Conservation (phyloP, 1,284 basidiomycete genomes). For the Irpex sp. region DNA sequence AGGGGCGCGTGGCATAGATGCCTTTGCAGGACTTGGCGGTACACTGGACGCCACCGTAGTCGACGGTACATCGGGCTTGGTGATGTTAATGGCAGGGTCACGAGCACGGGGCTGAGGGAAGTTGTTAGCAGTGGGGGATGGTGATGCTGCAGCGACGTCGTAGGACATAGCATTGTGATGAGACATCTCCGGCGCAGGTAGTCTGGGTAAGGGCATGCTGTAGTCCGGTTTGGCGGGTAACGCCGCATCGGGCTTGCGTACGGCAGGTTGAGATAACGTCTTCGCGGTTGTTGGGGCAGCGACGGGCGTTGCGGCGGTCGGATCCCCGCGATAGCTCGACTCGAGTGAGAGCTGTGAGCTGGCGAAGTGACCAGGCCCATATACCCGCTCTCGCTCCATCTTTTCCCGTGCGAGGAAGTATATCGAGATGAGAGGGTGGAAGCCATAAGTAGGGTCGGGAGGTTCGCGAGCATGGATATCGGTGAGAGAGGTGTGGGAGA, state of each 20-base stretch:
- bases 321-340: constrained; percentile 19
- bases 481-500: constrained; percentile 39
- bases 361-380: constrained; percentile 91
- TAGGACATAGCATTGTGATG: constrained; percentile 78
- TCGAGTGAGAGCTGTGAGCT: constrained; percentile 70
- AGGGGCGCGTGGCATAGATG: constrained; percentile 51
- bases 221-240: constrained; percentile 57
- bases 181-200: constrained; percentile 75
- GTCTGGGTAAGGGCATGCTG: constrained; percentile 73
- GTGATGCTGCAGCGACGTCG: constrained; percentile 44
- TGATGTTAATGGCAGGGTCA: constrained; percentile 34
- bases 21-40: constrained; percentile 22
- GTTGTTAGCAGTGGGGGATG: constrained; percentile 48
- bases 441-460: constrained; percentile 85
- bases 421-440: constrained; percentile 93
- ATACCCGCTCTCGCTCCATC: constrained; percentile 89
- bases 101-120: constrained; percentile 62
- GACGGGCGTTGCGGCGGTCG: constrained; percentile 18
- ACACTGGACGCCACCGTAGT: constrained; percentile 14
- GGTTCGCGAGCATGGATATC: constrained; percentile 43
- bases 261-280: constrained; percentile 21
- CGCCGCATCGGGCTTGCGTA: constrained; percentile 20
- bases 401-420: constrained; percentile 96
- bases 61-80: constrained; percentile 16
- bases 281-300: constrained; percentile 23